Percentiles rank a stretch among this genome's conserved stretches.
Evolutionary conservation across 805 yeast genomes (phyloP).

Genomic region (Suhomyces vadensis): DNA sequence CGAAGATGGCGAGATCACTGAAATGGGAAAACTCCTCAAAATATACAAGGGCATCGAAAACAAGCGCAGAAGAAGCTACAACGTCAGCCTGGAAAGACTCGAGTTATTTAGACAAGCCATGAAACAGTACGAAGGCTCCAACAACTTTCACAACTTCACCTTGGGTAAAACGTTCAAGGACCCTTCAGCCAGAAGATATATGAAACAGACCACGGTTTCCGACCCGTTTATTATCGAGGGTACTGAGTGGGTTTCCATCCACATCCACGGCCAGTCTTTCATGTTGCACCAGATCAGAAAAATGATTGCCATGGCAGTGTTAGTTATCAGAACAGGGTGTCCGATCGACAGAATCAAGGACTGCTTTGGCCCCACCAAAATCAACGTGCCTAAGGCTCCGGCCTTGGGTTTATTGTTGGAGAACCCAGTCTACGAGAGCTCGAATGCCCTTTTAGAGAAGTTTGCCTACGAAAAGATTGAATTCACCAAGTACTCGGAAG

Average conservation of each 20-base stretch:
- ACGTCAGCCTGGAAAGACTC: conserved; percentile 64
- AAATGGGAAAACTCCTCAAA: conserved; percentile 45
- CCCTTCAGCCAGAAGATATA: conserved; percentile 79
- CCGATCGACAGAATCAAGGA: conserved; percentile 74
- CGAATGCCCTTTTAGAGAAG: conserved; percentile 66
- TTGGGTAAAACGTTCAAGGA: conserved; percentile 81
- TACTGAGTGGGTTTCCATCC: conserved; percentile 94
- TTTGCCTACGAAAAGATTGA: conserved; percentile 78
- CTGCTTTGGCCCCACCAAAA: conserved; percentile 70
- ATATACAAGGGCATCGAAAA: conserved; percentile 65
- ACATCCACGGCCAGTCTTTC: conserved; percentile 96
- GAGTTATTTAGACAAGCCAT: conserved; percentile 65
- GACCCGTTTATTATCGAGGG: conserved; percentile 91
- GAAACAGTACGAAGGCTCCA: conserved; percentile 77
- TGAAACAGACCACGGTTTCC: conserved; percentile 75
- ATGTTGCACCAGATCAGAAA: conserved; percentile 98
- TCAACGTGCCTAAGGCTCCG: conserved; percentile 96
- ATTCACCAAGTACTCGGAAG: conserved; percentile 61
- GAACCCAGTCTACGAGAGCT: conserved; percentile 87
- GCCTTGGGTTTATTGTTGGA: conserved; percentile 90
- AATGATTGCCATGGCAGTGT: conserved; percentile 94
- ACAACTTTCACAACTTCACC: conserved; percentile 89
- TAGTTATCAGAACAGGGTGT: conserved; percentile 82
- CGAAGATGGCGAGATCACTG: conserved; percentile 36
- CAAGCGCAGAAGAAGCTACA: conserved; percentile 62